phyloP scores from a whole-genome alignment of 1,284 basidiomycete species.

The Earliella scabrosa region DNA sequence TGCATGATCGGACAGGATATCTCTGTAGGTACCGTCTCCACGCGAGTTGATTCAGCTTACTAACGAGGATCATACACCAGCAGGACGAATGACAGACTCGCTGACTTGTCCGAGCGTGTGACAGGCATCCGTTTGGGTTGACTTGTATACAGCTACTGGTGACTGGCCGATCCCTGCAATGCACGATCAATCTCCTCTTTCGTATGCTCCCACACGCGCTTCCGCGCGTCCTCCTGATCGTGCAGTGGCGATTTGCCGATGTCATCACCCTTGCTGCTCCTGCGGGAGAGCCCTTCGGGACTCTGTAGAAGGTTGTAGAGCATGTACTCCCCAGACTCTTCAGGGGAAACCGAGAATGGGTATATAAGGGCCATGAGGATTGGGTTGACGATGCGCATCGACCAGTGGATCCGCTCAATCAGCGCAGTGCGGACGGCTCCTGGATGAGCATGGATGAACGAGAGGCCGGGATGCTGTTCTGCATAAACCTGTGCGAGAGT shows the following conservation, averaged over 20 bases:
- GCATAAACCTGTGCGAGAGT: not conserved
- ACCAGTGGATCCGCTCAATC: conserved; percentile 30
- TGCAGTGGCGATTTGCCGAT: conserved; percentile 42
- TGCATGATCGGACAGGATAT: too few relatives aligned
- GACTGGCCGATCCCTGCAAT: too few relatives aligned
- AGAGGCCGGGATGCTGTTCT: conserved; percentile 34
- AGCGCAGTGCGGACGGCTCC: conserved; percentile 38
- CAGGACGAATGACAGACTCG: too few relatives aligned
- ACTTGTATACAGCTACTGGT: too few relatives aligned
- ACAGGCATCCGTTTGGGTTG: too few relatives aligned
- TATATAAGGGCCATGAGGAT: too few relatives aligned
- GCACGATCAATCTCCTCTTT: conserved; percentile 33
- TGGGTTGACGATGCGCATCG: conserved; percentile 32
- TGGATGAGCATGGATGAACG: conserved; percentile 39
- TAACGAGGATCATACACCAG: too few relatives aligned
- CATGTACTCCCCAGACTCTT: conserved; percentile 48
- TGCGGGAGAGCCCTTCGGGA: conserved; percentile 39
- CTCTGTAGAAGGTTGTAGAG: conserved; percentile 41
- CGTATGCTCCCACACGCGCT: conserved; percentile 55
- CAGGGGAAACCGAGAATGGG: conserved; percentile 38
- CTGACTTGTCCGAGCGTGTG: too few relatives aligned
- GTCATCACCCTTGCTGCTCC: conserved; percentile 43
- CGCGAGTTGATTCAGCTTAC: too few relatives aligned
- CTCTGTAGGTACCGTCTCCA: too few relatives aligned
- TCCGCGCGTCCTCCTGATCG: conserved; percentile 43